Evolutionary conservation across 129 eudicot species (phyloP), one percentile per base, ranked within the genome.

Genomic region (Lonicera japonica): DNA sequence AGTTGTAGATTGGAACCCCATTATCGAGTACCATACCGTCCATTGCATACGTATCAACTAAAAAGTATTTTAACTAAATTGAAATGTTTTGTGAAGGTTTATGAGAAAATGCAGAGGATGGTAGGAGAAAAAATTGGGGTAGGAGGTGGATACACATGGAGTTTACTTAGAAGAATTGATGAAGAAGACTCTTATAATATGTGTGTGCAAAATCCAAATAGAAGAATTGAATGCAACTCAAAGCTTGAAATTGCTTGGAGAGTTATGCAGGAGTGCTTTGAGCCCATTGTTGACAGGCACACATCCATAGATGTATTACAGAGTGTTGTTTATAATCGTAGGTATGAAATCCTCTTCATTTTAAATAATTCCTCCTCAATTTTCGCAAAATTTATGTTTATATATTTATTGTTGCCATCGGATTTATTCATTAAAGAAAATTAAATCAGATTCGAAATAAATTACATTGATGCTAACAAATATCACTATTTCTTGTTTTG

Each of bases 251-350:
- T 84, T 13, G 94, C 87, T 20, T 62, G 68, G 20, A 72, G 45
- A 58, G 6, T 79, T 12, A 69, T 88, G 79, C 70, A 79, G 6
- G 75, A 77, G 4, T 70, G 82, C 48, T 88, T 88, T 25, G 76
- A 79, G 68, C 79, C 75, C 4, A 79, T 84, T 11, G 60, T 25
- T 55, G 96, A 88, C 57, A 68, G 96, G 58, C 81, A 81, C 50
- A 88, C 96, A 0, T 64, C 25, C 25, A 75, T 77, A 25, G 66
- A 76, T 43, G 60, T 77, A 57, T 63, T 84, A 17, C 77, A 65
- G 54, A 84, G 82, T 48, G 78, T 84, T 50, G 79, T 82, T n/a
- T 84, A 81, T 58, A 88, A 69, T 54, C 74, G 81, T 47, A 79
- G 86, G 96, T 85, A 61, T 29, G 36, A 1, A 76, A 86, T 58